These are phyloP conservation scores for Fonsecaea multimorphosa DNA, from an alignment of 2,329 filamentous ascomycete genomes.

Conservation along the genomic window DNA sequence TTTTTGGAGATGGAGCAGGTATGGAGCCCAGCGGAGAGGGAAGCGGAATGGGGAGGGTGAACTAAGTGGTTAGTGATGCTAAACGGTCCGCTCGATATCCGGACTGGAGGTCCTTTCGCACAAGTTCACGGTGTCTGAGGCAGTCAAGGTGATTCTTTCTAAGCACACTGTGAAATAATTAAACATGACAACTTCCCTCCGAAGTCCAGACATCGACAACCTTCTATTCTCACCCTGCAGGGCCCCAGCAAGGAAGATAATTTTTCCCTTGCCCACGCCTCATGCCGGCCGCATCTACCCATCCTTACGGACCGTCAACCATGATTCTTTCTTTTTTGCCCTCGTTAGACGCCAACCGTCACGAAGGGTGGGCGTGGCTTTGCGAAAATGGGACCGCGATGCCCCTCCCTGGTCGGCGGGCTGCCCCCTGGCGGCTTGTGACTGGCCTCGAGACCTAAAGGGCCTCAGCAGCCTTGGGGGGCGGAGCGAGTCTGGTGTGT, in stretches of 20 bases:
- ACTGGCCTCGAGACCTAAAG: slow-evolving; percentile 16
- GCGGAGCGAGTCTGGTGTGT: slow-evolving; percentile 30
- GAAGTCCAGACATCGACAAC: neutral
- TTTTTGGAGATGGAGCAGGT: slow-evolving; percentile 19
- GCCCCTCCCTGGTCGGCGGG: slow-evolving; percentile 15
- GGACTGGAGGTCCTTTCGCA: slow-evolving; percentile 15
- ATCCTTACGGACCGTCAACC: slow-evolving; percentile 23
- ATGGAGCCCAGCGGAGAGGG: slow-evolving; percentile 18
- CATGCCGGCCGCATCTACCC: slow-evolving; percentile 15
- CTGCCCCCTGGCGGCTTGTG: slow-evolving; percentile 21
- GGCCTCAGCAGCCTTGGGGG: slow-evolving; percentile 26
- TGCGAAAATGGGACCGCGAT: slow-evolving; percentile 16
- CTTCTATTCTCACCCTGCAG: slow-evolving; percentile 2
- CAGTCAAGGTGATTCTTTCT: neutral
- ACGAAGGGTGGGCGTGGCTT: slow-evolving; percentile 21
- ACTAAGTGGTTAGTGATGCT: neutral
- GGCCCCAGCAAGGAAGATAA: slow-evolving; percentile 3
- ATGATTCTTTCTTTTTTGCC: slow-evolving; percentile 13
- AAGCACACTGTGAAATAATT: neutral
- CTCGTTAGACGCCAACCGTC: slow-evolving; percentile 19
- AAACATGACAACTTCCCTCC: neutral
- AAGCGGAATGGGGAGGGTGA: slow-evolving; percentile 3
- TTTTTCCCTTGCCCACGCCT: slow-evolving; percentile 11
- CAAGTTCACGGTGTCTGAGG: neutral
- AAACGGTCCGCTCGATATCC: slow-evolving; percentile 28